A percentile compares a stretch with the other conserved stretches of the same genome.
Conservation (phyloP, 1,284 basidiomycete genomes). For the Irpex rosettiformis region DNA sequence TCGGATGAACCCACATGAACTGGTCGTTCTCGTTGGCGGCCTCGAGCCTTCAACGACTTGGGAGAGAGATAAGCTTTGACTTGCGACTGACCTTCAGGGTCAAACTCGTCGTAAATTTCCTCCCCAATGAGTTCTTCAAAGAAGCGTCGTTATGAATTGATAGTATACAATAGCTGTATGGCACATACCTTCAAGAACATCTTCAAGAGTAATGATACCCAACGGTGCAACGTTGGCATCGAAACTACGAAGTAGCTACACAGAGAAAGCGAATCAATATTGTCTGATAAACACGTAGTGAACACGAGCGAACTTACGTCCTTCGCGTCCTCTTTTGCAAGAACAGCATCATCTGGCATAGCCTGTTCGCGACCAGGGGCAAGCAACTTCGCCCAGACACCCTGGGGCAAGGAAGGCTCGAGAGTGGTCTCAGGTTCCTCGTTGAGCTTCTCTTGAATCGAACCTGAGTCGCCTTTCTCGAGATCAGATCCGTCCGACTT, state of each 20-base stretch:
- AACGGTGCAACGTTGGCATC: conserved; percentile 74
- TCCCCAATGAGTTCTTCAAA: conserved; percentile 77
- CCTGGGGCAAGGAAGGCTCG: conserved; percentile 11
- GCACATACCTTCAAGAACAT: conserved; percentile 78
- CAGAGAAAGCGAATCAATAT: background rate
- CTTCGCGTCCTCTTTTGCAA: conserved; percentile 63
- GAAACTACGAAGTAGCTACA: conserved; percentile 67
- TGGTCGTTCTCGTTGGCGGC: conserved; percentile 5
- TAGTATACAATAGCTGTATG: background rate
- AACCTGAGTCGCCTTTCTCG: conserved; percentile 12
- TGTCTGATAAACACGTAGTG: background rate
- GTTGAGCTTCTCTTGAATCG: background rate
- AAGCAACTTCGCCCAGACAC: conserved; percentile 25
- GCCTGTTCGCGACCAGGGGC: conserved; percentile 61
- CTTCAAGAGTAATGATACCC: conserved; percentile 91
- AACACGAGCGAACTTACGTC: conserved; percentile 43
- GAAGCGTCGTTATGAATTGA: conserved; percentile 7
- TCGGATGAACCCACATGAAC: conserved; percentile 7
- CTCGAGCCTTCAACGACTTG: conserved; percentile 14
- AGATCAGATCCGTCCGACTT: conserved; percentile 1
- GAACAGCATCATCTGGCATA: conserved; percentile 79
- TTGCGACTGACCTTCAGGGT: conserved; percentile 33
- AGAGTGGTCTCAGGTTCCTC: background rate
- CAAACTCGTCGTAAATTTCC: conserved; percentile 88
- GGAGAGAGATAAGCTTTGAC: conserved; percentile 18